phyloP scores from a whole-genome alignment of 176 grass and related monocot species.

The Oryza longistaminata region DNA sequence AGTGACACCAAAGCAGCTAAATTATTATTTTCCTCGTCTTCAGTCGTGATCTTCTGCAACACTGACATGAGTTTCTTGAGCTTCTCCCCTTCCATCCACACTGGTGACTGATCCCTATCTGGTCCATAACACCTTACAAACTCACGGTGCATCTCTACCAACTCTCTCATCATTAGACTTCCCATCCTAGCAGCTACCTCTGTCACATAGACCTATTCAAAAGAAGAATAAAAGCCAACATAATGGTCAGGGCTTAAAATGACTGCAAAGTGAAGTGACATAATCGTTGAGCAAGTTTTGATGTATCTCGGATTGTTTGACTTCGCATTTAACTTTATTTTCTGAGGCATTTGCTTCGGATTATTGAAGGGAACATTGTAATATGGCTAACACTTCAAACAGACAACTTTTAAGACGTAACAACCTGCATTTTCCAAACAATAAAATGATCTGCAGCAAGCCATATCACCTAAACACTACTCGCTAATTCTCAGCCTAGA shows the following conservation, averaged over 20 bases:
- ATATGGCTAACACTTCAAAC: neutral
- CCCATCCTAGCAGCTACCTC: conserved; percentile 66
- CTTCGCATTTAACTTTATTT: neutral
- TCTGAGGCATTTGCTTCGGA: neutral
- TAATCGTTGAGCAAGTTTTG: neutral
- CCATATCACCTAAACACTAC: neutral
- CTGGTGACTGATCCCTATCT: conserved; percentile 35
- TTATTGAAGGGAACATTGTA: neutral
- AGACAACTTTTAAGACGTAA: neutral
- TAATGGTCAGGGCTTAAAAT: neutral
- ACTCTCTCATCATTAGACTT: conserved; percentile 75
- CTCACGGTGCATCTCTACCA: conserved; percentile 71
- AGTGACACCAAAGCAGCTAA: conserved; percentile 61
- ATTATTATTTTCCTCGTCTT: conserved; percentile 48
- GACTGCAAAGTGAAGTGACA: neutral
- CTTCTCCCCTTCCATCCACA: conserved; percentile 79
- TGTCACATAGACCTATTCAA: conserved; percentile 70
- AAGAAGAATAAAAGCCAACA: conserved; percentile 21
- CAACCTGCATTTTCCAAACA: neutral
- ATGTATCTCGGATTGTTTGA: neutral
- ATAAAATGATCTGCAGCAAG: neutral
- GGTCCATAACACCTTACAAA: conserved; percentile 78
- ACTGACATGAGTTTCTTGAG: conserved; percentile 36
- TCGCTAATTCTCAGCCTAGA: neutral
- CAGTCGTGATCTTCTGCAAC: conserved; percentile 44